Base-by-base conservation (phyloP, 2,329 filamentous ascomycete genomes). In the Arachnomyces sp. region DNA sequence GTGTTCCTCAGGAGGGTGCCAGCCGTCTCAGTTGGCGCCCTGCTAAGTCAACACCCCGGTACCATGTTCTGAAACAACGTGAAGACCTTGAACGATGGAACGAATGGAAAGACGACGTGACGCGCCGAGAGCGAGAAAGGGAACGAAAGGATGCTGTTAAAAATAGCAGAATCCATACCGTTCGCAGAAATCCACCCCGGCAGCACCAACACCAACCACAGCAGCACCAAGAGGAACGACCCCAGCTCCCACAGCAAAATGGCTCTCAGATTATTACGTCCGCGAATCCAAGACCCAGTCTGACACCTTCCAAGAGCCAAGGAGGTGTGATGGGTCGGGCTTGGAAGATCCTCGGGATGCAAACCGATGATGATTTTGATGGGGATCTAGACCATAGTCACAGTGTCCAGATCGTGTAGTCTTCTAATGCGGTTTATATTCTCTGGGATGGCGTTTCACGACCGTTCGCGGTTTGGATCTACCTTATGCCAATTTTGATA, bases 31-130 rank as follows among this genome's bases (percentile, higher is more conserved):
- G 55, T 15, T 67, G 66, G 65, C 60, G 65, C 15, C 61, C 66
- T 6, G 50, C 60, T 3, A 66, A 66, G 38, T 59, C 63, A 14
- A 66, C 64, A 18, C 58, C 64, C 13, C 56, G 60, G 7, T 69
- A 68, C 47, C 63, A 64, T 42, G 57, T 65, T 4, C 59, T 68
- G 5, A 59, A 60, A 30, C 65, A 67, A 38, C 63, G 66, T 28
- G 66, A 69, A 44, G 58, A 67, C 34, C 66, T 66, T 45, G 65
- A 68, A 45, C 63, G 63, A 41, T 68, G 67, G 65, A 54, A 60
- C 12, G 62, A 66, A 50, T 66, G 64, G 64, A 59, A 59, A 39
- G 55, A 65, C 17, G 64, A 66, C 15, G 59, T 67, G 37, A 61
- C 60, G 15, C 44, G 52, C 39, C 52, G 61, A 18, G 60, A 65